phyloP scores from a whole-genome alignment of 2,329 filamentous ascomycete species.

The Grosmannia huntii region DNA sequence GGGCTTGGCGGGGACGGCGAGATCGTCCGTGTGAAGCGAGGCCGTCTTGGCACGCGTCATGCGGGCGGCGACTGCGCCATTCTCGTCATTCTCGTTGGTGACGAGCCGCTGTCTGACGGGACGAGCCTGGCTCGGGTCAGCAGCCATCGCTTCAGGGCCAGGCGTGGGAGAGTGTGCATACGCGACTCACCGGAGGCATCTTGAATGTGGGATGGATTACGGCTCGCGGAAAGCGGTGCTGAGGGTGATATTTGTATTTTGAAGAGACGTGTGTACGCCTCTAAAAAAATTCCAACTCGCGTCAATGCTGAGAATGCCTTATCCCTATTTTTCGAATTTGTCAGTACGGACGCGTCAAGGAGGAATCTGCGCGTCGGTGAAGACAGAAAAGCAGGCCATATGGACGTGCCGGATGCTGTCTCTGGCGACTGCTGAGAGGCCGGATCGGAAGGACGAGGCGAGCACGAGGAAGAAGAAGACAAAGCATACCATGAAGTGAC shows the following conservation, averaged over 20 bases:
- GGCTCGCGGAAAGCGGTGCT: background rate
- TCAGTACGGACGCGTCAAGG: conserved; percentile 1
- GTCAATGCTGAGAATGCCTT: background rate
- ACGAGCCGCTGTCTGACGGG: conserved; percentile 60
- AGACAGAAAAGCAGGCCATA: background rate
- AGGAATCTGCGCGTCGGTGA: background rate
- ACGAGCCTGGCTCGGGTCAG: conserved; percentile 30
- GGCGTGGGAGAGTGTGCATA: background rate
- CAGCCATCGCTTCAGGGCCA: no score
- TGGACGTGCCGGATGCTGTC: background rate
- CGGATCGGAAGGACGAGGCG: background rate
- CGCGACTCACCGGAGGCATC: conserved; percentile 13
- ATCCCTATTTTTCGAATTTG: background rate
- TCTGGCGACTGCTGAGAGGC: no score
- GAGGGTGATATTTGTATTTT: background rate
- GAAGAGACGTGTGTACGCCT: background rate
- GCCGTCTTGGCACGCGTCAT: conserved; percentile 88
- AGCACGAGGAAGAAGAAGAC: background rate
- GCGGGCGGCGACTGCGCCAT: conserved; percentile 61
- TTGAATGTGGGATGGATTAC: background rate
- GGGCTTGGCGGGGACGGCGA: conserved; percentile 42
- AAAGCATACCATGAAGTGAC: background rate
- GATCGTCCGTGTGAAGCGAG: conserved; percentile 52
- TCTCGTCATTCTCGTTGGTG: conserved; percentile 93
- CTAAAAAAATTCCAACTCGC: background rate